Evolutionary conservation across 2,329 filamentous ascomycete species (phyloP).

Genomic region (Paecilomyces formosus): DNA sequence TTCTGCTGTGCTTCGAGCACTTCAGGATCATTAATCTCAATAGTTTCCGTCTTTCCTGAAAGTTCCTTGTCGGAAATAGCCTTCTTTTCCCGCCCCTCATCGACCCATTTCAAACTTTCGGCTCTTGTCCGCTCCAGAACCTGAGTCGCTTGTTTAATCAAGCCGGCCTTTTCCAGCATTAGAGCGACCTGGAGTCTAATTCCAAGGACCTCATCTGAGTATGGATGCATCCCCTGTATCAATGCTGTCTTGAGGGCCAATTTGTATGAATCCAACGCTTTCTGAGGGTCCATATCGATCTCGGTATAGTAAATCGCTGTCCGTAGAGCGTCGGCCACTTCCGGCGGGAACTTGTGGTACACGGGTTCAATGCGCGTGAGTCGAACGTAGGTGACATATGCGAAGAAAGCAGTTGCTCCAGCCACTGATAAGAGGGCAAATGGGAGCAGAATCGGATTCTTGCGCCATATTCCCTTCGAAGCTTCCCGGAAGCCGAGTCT

Average conservation of each 20-base stretch:
- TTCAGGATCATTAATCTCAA: constrained; percentile 12
- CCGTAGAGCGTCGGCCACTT: constrained; percentile 57
- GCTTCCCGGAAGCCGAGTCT: constrained; percentile 27
- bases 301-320: constrained; percentile 83
- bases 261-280: constrained; percentile 77
- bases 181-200: constrained; percentile 75
- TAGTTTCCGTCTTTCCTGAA: constrained; percentile 40
- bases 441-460: constrained; percentile 35
- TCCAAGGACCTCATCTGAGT: constrained; percentile 84
- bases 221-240: constrained; percentile 72
- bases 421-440: constrained; percentile 32
- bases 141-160: constrained; percentile 62
- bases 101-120: constrained; percentile 52
- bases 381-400: constrained; percentile 37
- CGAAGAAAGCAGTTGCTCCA: constrained; percentile 25
- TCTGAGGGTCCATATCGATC: constrained; percentile 62
- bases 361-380: constrained; percentile 33
- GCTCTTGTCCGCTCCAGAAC: constrained; percentile 68
- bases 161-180: constrained; percentile 70
- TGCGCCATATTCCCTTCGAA: constrained; percentile 33
- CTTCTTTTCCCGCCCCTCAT: constrained; percentile 13
- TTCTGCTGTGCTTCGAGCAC: constrained; percentile 15
- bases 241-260: constrained; percentile 67
- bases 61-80: constrained; percentile 25
- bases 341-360: constrained; percentile 36